These are phyloP conservation scores for Akebia trifoliata DNA, from an alignment of 164 flowering plant genomes.

Conservation along the genomic window DNA sequence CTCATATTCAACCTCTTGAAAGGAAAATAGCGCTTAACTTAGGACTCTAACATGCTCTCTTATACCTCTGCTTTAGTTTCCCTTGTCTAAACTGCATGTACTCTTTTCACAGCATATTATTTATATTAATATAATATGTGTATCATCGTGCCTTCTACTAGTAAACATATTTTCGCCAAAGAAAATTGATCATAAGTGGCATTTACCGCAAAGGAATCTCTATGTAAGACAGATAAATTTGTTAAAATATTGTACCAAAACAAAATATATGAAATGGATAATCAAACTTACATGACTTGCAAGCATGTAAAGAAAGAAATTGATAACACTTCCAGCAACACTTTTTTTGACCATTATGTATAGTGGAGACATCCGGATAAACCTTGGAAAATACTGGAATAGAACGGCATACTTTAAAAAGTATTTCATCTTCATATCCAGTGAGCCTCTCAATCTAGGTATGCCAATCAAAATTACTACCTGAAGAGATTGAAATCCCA, in stretches of 20 bases:
- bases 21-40: too few species aligned
- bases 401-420: conserved; percentile 56
- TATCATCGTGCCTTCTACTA: too few species aligned
- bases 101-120: too few species aligned
- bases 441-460: conserved; percentile 49
- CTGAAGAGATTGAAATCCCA: too few species aligned
- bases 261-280: neutral
- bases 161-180: too few species aligned
- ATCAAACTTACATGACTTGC: conserved; percentile 83
- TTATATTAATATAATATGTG: too few species aligned
- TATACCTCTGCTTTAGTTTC: too few species aligned
- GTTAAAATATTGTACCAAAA: neutral
- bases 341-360: conserved; percentile 67
- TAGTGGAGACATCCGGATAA: conserved; percentile 56
- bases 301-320: conserved; percentile 88
- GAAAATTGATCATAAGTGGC: too few species aligned
- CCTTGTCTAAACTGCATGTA: too few species aligned
- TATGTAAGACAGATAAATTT: conserved; percentile 3
- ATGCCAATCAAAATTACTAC: conserved; percentile 48
- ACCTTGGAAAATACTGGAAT: conserved; percentile 71
- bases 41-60: too few species aligned
- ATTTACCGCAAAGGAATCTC: too few species aligned
- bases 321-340: conserved; percentile 80
- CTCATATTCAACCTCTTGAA: too few species aligned
- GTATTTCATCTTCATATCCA: conserved; percentile 51